Conservation (phyloP, 225 moss, liverwort and hornwort species). For the Straminergon stramineum region DNA sequence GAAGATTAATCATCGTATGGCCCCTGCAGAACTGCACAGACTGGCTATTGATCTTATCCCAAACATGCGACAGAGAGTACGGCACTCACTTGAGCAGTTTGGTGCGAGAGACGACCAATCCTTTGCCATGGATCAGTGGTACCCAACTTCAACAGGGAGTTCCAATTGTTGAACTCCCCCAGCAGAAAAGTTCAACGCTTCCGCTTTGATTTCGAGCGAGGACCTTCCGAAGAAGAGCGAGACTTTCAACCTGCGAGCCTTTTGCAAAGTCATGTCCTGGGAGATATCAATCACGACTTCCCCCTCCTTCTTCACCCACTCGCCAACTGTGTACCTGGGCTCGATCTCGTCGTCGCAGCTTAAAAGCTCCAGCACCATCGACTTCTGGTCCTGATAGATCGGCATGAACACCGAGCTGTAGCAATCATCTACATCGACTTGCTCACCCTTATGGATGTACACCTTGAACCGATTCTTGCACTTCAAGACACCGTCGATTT, state of each 20-base stretch:
- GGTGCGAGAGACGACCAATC: background rate
- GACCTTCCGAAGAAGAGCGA: conserved; percentile 30
- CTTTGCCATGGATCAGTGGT: background rate
- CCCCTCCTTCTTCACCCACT: conserved; percentile 13
- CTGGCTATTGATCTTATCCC: background rate
- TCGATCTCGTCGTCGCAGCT: conserved; percentile 16
- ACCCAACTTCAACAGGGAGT: conserved; percentile 6
- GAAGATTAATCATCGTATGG: background rate
- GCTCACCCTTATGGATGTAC: background rate
- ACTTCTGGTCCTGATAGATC: background rate
- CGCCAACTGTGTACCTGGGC: conserved; percentile 22
- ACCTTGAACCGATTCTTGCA: conserved; percentile 8
- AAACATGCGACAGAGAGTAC: background rate
- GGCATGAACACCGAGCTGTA: background rate
- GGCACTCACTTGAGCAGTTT: background rate
- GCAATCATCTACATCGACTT: conserved; percentile 3
- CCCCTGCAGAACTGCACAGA: background rate
- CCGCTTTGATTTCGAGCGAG: conserved; percentile 21
- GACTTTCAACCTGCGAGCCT: background rate
- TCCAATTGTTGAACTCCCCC: background rate
- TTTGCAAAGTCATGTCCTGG: background rate
- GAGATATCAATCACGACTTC: conserved; percentile 22
- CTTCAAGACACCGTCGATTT: conserved; percentile 11
- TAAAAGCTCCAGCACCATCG: background rate
- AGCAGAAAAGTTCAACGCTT: conserved; percentile 24